phyloP scores from a whole-genome alignment of 768 basidiomycete genomes.

The Ramaria sp. region DNA sequence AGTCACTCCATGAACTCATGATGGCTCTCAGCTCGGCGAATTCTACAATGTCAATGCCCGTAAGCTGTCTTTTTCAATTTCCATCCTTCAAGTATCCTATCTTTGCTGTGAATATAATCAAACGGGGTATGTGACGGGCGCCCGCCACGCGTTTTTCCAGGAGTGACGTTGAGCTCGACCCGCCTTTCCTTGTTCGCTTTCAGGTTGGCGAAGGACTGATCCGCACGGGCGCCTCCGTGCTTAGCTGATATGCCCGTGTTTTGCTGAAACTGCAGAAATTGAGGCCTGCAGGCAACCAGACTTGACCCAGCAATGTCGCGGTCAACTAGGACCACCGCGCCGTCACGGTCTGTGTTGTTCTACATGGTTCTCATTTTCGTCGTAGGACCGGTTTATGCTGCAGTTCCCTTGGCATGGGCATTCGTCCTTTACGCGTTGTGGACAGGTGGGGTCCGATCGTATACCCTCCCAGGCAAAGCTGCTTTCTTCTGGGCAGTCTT shows the following conservation, averaged over 20 bases:
- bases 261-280: too few species aligned
- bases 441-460: constrained; percentile 30
- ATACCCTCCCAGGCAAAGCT: constrained; percentile 25
- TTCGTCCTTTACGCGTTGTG: constrained; percentile 41
- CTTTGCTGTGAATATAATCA: too few species aligned
- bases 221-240: too few species aligned
- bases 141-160: not conserved
- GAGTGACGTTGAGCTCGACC: not conserved
- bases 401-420: constrained; percentile 53
- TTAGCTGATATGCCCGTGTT: too few species aligned
- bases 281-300: too few species aligned
- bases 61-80: too few species aligned
- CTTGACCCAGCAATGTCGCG: constrained; percentile 13
- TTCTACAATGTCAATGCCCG: too few species aligned
- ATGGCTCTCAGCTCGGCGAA: too few species aligned
- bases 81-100: too few species aligned
- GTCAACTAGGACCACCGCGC: constrained; percentile 24
- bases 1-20: too few species aligned
- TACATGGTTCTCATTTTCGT: constrained; percentile 45
- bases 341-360: constrained; percentile 34
- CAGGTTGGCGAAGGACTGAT: too few species aligned
- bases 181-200: too few species aligned
- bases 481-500: constrained; percentile 40
- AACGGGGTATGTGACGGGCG: not conserved
- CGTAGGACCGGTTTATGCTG: constrained; percentile 54